Percentiles rank a stretch among this genome's conserved stretches.
phyloP scores from a whole-genome alignment of 1,284 basidiomycete genomes.

The Laetiporus sulphureus region DNA sequence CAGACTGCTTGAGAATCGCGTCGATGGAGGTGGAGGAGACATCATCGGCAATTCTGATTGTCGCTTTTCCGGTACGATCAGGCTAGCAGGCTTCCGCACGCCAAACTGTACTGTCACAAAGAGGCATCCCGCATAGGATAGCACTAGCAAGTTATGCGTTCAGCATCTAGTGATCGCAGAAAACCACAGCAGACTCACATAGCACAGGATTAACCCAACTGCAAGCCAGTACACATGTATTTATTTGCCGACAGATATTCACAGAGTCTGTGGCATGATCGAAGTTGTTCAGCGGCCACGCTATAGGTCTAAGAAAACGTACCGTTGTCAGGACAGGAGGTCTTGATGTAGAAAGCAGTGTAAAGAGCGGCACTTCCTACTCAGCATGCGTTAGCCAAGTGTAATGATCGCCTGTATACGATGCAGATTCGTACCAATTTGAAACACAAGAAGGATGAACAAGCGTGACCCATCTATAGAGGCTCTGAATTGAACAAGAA shows the following conservation, averaged over 20 bases:
- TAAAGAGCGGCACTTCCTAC: slow-evolving; percentile 44
- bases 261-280: neutral
- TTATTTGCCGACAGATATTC: slow-evolving; percentile 38
- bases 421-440: too few species aligned
- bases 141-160: slow-evolving; percentile 23
- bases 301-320: too few species aligned
- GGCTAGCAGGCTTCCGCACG: slow-evolving; percentile 10
- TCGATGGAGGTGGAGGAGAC: slow-evolving; percentile 12
- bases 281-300: too few species aligned
- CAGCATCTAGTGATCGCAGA: neutral
- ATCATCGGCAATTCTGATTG: slow-evolving; percentile 18
- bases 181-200: slow-evolving; percentile 30
- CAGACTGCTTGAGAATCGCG: slow-evolving; percentile 5
- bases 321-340: slow-evolving; percentile 40
- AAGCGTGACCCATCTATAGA: slow-evolving; percentile 48
- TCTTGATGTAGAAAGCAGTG: slow-evolving; percentile 34
- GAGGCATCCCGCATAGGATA: slow-evolving; percentile 32
- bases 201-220: slow-evolving; percentile 51
- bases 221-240: slow-evolving; percentile 41
- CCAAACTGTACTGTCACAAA: slow-evolving; percentile 27
- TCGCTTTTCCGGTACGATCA: slow-evolving; percentile 12
- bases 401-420: neutral
- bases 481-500: slow-evolving; percentile 44
- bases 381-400: neutral
- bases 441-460: slow-evolving; percentile 41